Conservation (phyloP, 2,329 filamentous ascomycete genomes). For the Nothophoma quercina region DNA sequence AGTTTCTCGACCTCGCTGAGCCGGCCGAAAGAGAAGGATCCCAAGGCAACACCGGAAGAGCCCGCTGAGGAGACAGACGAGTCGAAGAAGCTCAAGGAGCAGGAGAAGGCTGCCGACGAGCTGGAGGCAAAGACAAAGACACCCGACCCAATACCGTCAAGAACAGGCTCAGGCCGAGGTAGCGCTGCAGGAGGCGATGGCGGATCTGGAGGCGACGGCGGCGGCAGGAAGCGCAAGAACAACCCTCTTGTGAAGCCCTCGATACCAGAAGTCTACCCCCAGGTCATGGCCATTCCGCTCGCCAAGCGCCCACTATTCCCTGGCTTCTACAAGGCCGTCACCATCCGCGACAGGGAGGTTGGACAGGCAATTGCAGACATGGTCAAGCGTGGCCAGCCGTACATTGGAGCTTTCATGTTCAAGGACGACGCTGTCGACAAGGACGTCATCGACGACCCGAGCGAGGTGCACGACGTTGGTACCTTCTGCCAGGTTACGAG, state of each 20-base stretch:
- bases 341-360: slow-evolving; percentile 91
- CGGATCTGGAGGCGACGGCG: slow-evolving; percentile 59
- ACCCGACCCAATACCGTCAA: slow-evolving; percentile 60
- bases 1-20: slow-evolving; percentile 53
- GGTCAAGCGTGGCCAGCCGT: slow-evolving; percentile 95
- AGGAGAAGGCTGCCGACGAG: slow-evolving; percentile 51
- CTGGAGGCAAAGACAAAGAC: slow-evolving; percentile 56
- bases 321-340: slow-evolving; percentile 98
- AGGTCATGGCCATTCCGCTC: slow-evolving; percentile 97
- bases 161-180: slow-evolving; percentile 64
- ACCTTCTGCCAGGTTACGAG: slow-evolving; percentile 98
- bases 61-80: slow-evolving; percentile 52
- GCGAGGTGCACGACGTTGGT: slow-evolving; percentile 94
- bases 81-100: slow-evolving; percentile 51
- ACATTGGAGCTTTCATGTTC: slow-evolving; percentile 95
- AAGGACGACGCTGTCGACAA: slow-evolving; percentile 95
- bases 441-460: slow-evolving; percentile 87
- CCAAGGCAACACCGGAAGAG: slow-evolving; percentile 55
- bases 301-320: slow-evolving; percentile 92
- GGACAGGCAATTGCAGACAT: slow-evolving; percentile 93
- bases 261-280: slow-evolving; percentile 94
- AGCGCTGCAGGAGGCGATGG: slow-evolving; percentile 64
- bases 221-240: slow-evolving; percentile 75
- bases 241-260: slow-evolving; percentile 84
- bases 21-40: slow-evolving; percentile 64